Evolutionary conservation across 2,329 filamentous ascomycete species (phyloP).

Genomic region (Neoarthrinium moseri): DNA sequence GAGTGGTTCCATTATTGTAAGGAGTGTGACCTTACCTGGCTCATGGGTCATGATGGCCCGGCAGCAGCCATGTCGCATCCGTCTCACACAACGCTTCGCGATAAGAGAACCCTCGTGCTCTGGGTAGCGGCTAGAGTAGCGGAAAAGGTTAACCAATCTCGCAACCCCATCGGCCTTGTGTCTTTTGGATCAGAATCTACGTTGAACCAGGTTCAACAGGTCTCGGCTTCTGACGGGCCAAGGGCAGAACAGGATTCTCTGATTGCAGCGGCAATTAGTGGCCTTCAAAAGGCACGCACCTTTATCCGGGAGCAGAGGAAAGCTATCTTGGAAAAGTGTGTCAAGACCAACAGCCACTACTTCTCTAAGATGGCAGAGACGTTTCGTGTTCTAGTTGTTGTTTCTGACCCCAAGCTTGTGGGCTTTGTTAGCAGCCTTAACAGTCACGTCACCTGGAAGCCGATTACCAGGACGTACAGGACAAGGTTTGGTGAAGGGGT

Average conservation of each 20-base stretch:
- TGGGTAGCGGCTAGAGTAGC: slow-evolving; percentile 1
- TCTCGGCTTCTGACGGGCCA: too few relatives aligned
- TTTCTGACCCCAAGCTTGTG: neutral
- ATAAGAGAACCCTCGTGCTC: slow-evolving; percentile 2
- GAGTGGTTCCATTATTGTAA: neutral
- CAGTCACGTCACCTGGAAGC: neutral
- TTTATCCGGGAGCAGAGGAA: neutral
- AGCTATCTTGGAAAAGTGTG: neutral
- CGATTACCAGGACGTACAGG: neutral
- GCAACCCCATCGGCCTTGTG: neutral
- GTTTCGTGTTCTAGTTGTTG: neutral
- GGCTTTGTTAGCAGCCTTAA: neutral
- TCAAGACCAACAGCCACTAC: neutral
- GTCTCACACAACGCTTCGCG: neutral
- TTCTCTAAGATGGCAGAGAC: neutral
- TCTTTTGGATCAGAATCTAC: neutral
- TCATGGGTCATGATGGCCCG: neutral
- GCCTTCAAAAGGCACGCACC: neutral
- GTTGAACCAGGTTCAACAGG: too few relatives aligned
- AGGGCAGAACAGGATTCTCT: too few relatives aligned
- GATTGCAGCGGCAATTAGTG: neutral
- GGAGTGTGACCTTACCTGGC: slow-evolving; percentile 1
- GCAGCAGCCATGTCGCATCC: neutral
- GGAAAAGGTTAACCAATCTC: neutral
- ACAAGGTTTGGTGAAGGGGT: neutral